phyloP scores from a whole-genome alignment of 345 rosid genomes.

The Eucalyptus sp. region DNA sequence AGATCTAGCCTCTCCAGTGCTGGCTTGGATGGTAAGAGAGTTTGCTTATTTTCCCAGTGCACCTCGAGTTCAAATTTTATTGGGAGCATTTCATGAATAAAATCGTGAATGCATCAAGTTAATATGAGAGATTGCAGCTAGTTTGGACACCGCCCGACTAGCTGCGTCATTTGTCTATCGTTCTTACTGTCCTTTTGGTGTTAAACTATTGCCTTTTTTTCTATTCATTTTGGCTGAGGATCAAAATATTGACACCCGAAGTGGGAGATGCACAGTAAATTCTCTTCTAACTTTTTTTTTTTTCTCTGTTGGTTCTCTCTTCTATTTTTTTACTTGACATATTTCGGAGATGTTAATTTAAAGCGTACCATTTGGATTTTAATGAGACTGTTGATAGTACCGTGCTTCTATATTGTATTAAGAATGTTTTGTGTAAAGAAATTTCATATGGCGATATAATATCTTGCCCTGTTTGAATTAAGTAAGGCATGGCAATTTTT shows the following conservation, averaged over 20 bases:
- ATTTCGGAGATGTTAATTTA: not conserved
- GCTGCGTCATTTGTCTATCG: not conserved
- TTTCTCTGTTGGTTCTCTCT: too few relatives aligned
- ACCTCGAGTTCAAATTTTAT: not conserved
- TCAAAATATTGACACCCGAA: not conserved
- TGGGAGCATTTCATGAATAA: not conserved
- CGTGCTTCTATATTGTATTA: not conserved
- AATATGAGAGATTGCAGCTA: not conserved
- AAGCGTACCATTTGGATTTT: not conserved
- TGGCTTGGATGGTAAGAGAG: not conserved
- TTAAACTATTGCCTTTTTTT: not conserved
- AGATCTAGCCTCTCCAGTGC: not conserved
- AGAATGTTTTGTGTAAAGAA: not conserved
- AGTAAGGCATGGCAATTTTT: not conserved
- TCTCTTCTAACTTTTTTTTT: too few relatives aligned
- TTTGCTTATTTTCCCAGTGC: not conserved
- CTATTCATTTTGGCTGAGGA: not conserved
- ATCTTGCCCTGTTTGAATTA: not conserved
- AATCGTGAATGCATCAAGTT: not conserved
- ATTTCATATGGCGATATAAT: not conserved
- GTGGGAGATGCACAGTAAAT: not conserved
- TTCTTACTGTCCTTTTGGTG: not conserved
- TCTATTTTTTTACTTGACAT: not conserved
- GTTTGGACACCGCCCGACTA: not conserved
- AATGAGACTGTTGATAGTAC: not conserved